These are phyloP conservation scores for Marsdenia floribunda DNA, from an alignment of 257 asterid genomes.

Conservation along the genomic window DNA sequence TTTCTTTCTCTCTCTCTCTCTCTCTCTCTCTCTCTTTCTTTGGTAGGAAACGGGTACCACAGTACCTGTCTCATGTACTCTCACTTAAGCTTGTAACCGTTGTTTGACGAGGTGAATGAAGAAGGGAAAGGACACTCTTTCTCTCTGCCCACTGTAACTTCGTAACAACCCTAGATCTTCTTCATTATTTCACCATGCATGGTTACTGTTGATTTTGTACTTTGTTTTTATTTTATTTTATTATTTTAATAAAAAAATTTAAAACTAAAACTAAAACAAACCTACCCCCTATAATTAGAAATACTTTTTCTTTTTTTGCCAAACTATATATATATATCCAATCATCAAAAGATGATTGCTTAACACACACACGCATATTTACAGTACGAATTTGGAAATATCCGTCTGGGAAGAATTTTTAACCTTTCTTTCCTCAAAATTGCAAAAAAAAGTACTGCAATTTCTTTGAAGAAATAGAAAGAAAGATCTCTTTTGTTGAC, in stretches of 20 bases:
- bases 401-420: not conserved
- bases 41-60: constrained; percentile 4
- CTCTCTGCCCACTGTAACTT: constrained; percentile 11
- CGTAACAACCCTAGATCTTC: constrained; percentile 18
- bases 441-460: not conserved
- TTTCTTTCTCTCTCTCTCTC: no score
- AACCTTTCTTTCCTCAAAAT: constrained; percentile 1
- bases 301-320: no score
- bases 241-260: not conserved
- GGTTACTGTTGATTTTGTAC: not conserved
- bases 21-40: not conserved
- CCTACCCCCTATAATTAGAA: no score
- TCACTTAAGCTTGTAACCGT: not conserved
- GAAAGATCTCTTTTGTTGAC: not conserved
- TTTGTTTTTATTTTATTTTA: not conserved
- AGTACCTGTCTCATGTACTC: constrained; percentile 15
- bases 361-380: not conserved
- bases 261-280: no score
- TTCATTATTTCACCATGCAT: constrained; percentile 16
- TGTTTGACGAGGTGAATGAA: constrained; percentile 7
- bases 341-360: constrained; percentile 13
- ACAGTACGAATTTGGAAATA: constrained; percentile 8
- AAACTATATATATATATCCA: not conserved
- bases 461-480: not conserved
- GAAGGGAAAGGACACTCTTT: constrained; percentile 4